Percentiles rank a stretch among this genome's conserved stretches.
phyloP scores from a whole-genome alignment of 345 rosid species.

The Populus deltoides region DNA sequence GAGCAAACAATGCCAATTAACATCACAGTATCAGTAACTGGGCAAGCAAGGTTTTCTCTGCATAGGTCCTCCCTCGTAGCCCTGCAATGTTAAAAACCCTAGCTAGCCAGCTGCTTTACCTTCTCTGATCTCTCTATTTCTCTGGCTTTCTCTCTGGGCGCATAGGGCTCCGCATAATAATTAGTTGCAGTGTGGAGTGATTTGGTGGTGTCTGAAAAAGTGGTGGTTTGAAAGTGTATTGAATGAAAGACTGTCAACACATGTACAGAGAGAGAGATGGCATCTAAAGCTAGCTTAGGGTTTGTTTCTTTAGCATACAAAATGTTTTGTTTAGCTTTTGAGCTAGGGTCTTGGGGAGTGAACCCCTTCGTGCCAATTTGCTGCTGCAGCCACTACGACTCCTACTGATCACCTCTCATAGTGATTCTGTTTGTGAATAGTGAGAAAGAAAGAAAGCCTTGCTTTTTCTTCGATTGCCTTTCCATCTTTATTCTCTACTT shows the following conservation, averaged over 20 bases:
- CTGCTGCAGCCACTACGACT: neutral
- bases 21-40: slow-evolving; percentile 27
- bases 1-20: slow-evolving; percentile 7
- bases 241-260: slow-evolving; percentile 44
- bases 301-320: neutral
- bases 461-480: slow-evolving; percentile 3
- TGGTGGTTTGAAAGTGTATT: slow-evolving; percentile 48
- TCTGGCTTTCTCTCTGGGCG: neutral
- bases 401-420: neutral
- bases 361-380: slow-evolving; percentile 35
- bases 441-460: slow-evolving; percentile 14
- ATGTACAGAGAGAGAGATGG: slow-evolving; percentile 18
- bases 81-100: slow-evolving; percentile 18
- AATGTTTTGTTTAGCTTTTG: slow-evolving; percentile 20
- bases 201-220: slow-evolving; percentile 59
- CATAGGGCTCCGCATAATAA: slow-evolving; percentile 37
- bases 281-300: neutral
- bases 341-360: slow-evolving; percentile 25
- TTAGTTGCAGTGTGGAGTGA: slow-evolving; percentile 48
- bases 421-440: slow-evolving; percentile 16
- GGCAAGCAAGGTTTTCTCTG: neutral
- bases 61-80: neutral
- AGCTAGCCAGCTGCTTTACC: neutral
- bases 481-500: neutral
- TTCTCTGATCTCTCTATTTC: neutral